phyloP scores from a whole-genome alignment of 2,329 filamentous ascomycete species.

The Aspergillus fumigatiaffinis region DNA sequence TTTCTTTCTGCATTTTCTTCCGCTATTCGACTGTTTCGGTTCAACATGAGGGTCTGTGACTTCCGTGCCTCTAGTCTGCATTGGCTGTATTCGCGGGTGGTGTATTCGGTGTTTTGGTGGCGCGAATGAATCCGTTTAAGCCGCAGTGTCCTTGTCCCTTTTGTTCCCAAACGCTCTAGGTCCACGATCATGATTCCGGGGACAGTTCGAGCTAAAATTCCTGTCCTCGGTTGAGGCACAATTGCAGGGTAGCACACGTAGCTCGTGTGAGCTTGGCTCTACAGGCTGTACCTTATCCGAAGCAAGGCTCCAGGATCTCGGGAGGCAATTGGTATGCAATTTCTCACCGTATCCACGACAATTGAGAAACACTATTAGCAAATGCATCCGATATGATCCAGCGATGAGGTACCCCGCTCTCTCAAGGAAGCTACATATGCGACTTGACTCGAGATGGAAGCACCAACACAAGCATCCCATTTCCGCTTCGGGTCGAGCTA shows the following conservation, averaged over 20 bases:
- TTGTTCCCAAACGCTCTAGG: not conserved
- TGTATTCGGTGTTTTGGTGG: slow-evolving; percentile 29
- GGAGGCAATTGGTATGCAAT: not conserved
- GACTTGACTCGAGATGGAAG: not conserved
- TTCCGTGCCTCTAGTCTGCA: slow-evolving; percentile 17
- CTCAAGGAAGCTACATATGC: not conserved
- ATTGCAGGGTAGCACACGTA: no score
- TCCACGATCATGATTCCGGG: not conserved
- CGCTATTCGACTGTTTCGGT: slow-evolving; percentile 21
- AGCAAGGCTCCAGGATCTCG: not conserved
- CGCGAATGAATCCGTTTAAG: slow-evolving; percentile 24
- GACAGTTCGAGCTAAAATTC: not conserved
- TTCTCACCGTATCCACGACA: not conserved
- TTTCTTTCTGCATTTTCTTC: slow-evolving; percentile 23
- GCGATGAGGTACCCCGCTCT: not conserved
- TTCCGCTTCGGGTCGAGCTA: slow-evolving; percentile 12
- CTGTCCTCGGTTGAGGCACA: not conserved
- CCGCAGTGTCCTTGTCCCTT: slow-evolving; percentile 9
- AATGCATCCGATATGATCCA: not conserved
- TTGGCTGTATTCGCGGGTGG: slow-evolving; percentile 26
- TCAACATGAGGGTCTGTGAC: slow-evolving; percentile 19
- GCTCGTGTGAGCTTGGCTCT: not conserved
- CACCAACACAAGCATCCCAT: slow-evolving; percentile 13
- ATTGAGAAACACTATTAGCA: not conserved
- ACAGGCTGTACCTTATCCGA: not conserved